phyloP scores from a whole-genome alignment of 108 stramenopile genomes.

The Pseudonitzschia multiseries region DNA sequence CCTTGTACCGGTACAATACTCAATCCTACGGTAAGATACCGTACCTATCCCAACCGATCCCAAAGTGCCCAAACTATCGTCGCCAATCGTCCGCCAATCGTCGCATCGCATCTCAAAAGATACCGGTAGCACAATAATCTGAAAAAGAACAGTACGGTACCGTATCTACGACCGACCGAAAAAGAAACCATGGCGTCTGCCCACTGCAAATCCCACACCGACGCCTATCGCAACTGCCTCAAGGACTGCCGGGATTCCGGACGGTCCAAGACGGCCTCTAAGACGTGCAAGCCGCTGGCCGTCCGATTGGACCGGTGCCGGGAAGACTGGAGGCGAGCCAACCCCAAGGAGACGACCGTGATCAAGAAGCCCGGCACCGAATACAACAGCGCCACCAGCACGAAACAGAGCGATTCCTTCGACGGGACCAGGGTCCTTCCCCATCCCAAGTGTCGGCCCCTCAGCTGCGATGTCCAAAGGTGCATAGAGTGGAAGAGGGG shows the following conservation, averaged over 20 bases:
- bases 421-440: conserved; percentile 36
- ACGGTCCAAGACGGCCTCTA: conserved; percentile 7
- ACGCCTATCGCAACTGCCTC: conserved; percentile 28
- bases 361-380: neutral
- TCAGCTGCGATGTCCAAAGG: conserved; percentile 27
- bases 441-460: conserved; percentile 30
- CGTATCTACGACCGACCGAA: neutral
- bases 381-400: neutral
- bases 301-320: conserved; percentile 27
- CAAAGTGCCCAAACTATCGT: too few species aligned
- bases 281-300: conserved; percentile 26
- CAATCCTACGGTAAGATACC: too few species aligned
- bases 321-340: conserved; percentile 35
- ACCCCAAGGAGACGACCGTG: too few species aligned
- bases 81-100: too few species aligned
- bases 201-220: conserved; percentile 26
- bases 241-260: conserved; percentile 24
- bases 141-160: neutral
- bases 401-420: conserved; percentile 9
- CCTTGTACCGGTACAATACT: too few species aligned
- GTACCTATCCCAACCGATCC: too few species aligned
- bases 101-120: too few species aligned
- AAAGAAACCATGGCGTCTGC: neutral
- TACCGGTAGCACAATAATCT: too few species aligned
- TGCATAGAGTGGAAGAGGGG: conserved; percentile 39